These are phyloP conservation scores for Aspergillus sp. DNA, from an alignment of 2,329 filamentous ascomycete species.

Conservation along the genomic window DNA sequence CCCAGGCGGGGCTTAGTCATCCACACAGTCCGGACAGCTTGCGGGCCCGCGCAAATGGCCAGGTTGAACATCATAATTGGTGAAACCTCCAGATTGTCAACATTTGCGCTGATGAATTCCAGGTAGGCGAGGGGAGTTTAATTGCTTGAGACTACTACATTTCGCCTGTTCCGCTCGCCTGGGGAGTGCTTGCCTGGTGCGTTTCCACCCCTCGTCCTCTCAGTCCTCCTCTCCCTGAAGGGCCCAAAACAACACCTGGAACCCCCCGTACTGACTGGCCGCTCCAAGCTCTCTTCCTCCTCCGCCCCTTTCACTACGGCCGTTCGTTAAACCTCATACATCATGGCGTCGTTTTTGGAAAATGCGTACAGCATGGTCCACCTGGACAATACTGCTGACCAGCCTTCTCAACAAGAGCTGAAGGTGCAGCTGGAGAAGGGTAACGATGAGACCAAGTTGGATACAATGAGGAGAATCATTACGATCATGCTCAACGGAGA, in stretches of 20 bases:
- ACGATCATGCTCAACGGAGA: constrained; percentile 98
- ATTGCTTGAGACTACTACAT: constrained; percentile 28
- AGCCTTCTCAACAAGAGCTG: constrained; percentile 85
- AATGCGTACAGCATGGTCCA: constrained; percentile 95
- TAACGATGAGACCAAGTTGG: constrained; percentile 86
- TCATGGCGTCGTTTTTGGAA: constrained; percentile 93
- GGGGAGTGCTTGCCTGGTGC: constrained; percentile 31
- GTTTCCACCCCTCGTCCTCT: constrained; percentile 14
- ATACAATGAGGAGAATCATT: constrained; percentile 94
- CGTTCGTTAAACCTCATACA: constrained; percentile 38
- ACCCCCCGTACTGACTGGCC: constrained; percentile 24
- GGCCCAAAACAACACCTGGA: constrained; percentile 28
- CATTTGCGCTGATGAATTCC: constrained; percentile 36
- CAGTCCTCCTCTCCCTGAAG: constrained; percentile 16
- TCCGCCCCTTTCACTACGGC: constrained; percentile 23
- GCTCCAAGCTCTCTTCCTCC: constrained; percentile 32
- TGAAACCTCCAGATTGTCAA: constrained; percentile 30
- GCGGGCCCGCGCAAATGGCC: constrained; percentile 41
- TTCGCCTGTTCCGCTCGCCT: constrained; percentile 22
- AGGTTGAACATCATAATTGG: constrained; percentile 34
- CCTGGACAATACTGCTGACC: constrained; percentile 93
- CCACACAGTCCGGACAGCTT: constrained; percentile 43
- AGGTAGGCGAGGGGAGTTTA: constrained; percentile 38
- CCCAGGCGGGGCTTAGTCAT: constrained; percentile 42
- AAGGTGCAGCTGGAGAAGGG: constrained; percentile 92